phyloP scores from a whole-genome alignment of 176 grass and related monocot genomes.

The Triticum timopheevii region DNA sequence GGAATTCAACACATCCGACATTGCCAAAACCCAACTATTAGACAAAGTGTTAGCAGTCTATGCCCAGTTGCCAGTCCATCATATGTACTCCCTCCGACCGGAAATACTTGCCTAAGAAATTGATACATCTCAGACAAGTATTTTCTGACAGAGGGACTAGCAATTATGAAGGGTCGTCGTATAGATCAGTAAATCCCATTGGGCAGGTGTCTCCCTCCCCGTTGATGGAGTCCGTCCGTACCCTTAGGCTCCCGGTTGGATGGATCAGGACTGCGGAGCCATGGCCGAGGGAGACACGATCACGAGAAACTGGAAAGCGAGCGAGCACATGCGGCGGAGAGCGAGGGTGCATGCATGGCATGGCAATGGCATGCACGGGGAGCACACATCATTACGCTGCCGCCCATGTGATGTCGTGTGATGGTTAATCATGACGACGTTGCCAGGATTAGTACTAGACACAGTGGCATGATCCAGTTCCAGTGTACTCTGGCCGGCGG shows the following conservation, averaged over 20 bases:
- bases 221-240: neutral
- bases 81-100: too few relatives aligned
- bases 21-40: too few relatives aligned
- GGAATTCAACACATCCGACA: too few relatives aligned
- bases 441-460: neutral
- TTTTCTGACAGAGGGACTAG: neutral
- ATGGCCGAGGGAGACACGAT: neutral
- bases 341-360: neutral
- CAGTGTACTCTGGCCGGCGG: neutral
- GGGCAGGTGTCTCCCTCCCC: neutral
- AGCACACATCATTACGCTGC: neutral
- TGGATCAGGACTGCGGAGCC: neutral
- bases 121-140: too few relatives aligned
- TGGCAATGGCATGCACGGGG: too few relatives aligned
- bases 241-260: neutral
- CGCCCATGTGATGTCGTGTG: conserved; percentile 10
- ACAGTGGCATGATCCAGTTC: neutral
- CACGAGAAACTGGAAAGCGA: neutral
- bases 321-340: neutral
- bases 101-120: too few relatives aligned
- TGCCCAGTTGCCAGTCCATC: too few relatives aligned
- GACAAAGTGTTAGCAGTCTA: too few relatives aligned
- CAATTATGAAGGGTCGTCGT: neutral
- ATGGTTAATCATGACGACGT: neutral
- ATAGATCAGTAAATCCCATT: neutral